Conservation (phyloP, 495 filamentous ascomycete species). For the Chlorociboria aeruginascens region DNA sequence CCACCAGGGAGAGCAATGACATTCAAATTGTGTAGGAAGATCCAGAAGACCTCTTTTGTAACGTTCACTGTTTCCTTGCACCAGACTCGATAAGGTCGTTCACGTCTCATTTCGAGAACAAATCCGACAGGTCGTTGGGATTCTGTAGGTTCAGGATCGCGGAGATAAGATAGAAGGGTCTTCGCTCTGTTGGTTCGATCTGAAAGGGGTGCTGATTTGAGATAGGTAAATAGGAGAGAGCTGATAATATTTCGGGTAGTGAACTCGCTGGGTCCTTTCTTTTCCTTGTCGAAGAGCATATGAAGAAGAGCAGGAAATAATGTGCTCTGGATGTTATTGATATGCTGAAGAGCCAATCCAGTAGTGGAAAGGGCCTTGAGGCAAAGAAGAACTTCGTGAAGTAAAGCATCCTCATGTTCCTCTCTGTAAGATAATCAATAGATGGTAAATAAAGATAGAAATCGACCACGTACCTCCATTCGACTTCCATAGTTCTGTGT, state of each 20-base stretch:
- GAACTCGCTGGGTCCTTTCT: constrained; percentile 93
- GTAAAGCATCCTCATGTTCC: constrained; percentile 87
- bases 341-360: constrained; percentile 64
- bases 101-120: constrained; percentile 76
- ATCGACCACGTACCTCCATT: constrained; percentile 67
- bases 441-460: constrained; percentile 1
- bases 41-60: constrained; percentile 99
- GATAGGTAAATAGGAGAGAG: constrained; percentile 73
- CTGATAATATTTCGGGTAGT: constrained; percentile 82
- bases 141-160: constrained; percentile 67
- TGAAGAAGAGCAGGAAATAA: constrained; percentile 79
- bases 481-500: constrained; percentile 82
- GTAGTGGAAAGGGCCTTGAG: constrained; percentile 93
- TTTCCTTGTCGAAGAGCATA: constrained; percentile 93
- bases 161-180: constrained; percentile 63
- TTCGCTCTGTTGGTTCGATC: constrained; percentile 50
- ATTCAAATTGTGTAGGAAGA: constrained; percentile 89
- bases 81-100: constrained; percentile 87
- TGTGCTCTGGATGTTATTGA: constrained; percentile 64
- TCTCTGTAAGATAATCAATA: constrained; percentile 42
- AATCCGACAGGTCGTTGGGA: constrained; percentile 67
- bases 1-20: constrained; percentile 51
- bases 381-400: constrained; percentile 87
- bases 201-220: constrained; percentile 43
- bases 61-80: constrained; percentile 83